These are phyloP conservation scores for Fusarium sp. DNA, from an alignment of 2,329 filamentous ascomycete species.

Conservation along the genomic window DNA sequence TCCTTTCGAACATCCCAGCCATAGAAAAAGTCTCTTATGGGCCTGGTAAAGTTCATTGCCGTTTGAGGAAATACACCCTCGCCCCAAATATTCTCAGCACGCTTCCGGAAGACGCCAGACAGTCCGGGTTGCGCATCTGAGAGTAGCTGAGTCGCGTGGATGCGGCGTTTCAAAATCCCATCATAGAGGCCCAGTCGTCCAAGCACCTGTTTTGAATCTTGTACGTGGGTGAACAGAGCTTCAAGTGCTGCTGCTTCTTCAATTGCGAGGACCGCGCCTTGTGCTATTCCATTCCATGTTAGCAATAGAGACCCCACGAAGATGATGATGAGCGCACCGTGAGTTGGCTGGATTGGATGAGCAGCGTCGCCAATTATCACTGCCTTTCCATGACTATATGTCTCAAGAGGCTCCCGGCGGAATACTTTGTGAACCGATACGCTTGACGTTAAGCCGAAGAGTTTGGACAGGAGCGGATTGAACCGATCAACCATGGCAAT, in stretches of 20 bases:
- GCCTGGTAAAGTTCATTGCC: constrained; percentile 1
- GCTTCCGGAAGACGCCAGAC: accelerated
- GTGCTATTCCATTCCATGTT: neutral
- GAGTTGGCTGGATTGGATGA: constrained; percentile 4
- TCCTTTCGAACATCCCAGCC: neutral
- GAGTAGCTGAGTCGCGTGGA: neutral
- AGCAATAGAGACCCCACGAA: accelerated
- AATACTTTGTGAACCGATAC: constrained; percentile 7
- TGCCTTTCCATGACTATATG: accelerated
- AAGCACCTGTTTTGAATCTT: accelerated
- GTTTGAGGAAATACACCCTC: neutral
- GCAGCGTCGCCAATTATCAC: constrained; percentile 4
- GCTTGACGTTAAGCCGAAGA: neutral
- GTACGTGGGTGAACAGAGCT: neutral
- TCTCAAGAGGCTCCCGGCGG: neutral
- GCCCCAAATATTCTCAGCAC: constrained; percentile 2
- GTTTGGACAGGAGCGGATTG: neutral
- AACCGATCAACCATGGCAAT: neutral
- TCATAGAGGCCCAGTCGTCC: neutral
- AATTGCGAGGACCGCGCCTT: neutral
- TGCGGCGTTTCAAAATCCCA: neutral
- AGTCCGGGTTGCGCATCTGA: neutral
- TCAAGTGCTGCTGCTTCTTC: neutral
- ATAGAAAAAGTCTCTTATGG: neutral
- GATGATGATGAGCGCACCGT: neutral